phyloP scores from a whole-genome alignment of 495 filamentous ascomycete genomes.

The Saxispiralis lemnorum region DNA sequence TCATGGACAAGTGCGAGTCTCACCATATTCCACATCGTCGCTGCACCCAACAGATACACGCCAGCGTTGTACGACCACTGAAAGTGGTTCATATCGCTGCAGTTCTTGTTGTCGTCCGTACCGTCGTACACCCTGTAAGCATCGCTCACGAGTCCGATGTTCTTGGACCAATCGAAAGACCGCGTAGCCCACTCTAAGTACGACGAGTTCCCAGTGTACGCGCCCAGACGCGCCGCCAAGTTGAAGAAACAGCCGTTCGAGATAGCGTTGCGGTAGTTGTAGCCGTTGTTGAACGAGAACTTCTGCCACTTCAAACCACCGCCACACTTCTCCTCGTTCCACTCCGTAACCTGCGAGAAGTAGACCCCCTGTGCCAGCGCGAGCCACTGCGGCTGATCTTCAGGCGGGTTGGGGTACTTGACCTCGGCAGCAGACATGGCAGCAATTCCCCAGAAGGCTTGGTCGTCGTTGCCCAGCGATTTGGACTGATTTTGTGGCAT shows the following conservation, averaged over 20 bases:
- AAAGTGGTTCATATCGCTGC: constrained; percentile 39
- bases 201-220: constrained; percentile 60
- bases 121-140: constrained; percentile 50
- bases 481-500: constrained; percentile 30
- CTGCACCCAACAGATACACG: constrained; percentile 53
- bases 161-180: constrained; percentile 50
- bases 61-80: constrained; percentile 69
- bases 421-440: constrained; percentile 39
- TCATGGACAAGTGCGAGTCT: neutral
- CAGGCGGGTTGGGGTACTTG: constrained; percentile 28
- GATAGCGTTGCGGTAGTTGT: constrained; percentile 64
- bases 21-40: constrained; percentile 61
- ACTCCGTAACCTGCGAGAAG: constrained; percentile 53
- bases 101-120: constrained; percentile 37
- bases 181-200: constrained; percentile 62
- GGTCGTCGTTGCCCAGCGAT: constrained; percentile 38
- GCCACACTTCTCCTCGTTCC: constrained; percentile 48
- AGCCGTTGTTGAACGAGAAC: constrained; percentile 63
- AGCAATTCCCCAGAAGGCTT: constrained; percentile 39
- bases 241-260: constrained; percentile 73
- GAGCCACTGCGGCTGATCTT: constrained; percentile 47
- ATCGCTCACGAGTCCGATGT: constrained; percentile 35
- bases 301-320: constrained; percentile 83
- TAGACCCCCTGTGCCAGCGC: constrained; percentile 63
- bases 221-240: constrained; percentile 51